Evolutionary conservation across 352 stramenopile genomes (phyloP).

Genomic region (Globisporangium parvum): DNA sequence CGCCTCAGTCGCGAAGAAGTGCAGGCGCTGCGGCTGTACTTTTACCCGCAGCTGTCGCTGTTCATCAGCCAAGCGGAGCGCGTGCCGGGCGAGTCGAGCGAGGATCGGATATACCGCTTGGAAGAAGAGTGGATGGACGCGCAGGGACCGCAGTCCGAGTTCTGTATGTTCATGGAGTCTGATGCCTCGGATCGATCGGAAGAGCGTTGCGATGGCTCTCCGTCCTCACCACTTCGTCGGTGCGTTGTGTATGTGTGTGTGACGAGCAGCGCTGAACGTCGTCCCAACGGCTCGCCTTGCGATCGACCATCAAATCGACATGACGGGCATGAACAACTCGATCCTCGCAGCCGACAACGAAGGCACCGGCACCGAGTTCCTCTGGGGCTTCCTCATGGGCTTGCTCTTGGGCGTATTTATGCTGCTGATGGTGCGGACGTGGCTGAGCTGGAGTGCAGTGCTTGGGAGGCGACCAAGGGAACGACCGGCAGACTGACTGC

Average conservation of each 20-base stretch:
- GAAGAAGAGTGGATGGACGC: slow-evolving; percentile 88
- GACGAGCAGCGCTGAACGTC: slow-evolving; percentile 67
- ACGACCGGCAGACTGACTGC: background rate
- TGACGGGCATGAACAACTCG: slow-evolving; percentile 77
- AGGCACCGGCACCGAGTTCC: slow-evolving; percentile 83
- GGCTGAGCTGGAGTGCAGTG: no score
- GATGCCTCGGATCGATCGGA: background rate
- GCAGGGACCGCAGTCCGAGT: slow-evolving; percentile 83
- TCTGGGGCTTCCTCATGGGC: slow-evolving; percentile 87
- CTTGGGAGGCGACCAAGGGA: no score
- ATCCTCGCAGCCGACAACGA: slow-evolving; percentile 83
- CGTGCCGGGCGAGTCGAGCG: slow-evolving; percentile 67
- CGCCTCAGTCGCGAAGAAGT: slow-evolving; percentile 82
- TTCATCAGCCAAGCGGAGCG: slow-evolving; percentile 80
- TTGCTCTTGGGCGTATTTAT: slow-evolving; percentile 87
- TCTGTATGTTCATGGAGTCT: slow-evolving; percentile 38
- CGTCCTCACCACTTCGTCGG: background rate
- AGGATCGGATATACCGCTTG: slow-evolving; percentile 85
- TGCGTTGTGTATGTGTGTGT: background rate
- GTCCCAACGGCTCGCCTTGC: slow-evolving; percentile 58
- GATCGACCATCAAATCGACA: slow-evolving; percentile 82
- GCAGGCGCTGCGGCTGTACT: slow-evolving; percentile 78
- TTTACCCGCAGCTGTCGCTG: slow-evolving; percentile 81
- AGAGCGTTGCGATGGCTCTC: background rate
- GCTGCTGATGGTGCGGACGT: slow-evolving; percentile 82